Percentiles rank a stretch among this genome's conserved stretches.
These are phyloP conservation scores for Mycosphaerelloides madeirae DNA, from an alignment of 2,329 filamentous ascomycete genomes.

Conservation along the genomic window DNA sequence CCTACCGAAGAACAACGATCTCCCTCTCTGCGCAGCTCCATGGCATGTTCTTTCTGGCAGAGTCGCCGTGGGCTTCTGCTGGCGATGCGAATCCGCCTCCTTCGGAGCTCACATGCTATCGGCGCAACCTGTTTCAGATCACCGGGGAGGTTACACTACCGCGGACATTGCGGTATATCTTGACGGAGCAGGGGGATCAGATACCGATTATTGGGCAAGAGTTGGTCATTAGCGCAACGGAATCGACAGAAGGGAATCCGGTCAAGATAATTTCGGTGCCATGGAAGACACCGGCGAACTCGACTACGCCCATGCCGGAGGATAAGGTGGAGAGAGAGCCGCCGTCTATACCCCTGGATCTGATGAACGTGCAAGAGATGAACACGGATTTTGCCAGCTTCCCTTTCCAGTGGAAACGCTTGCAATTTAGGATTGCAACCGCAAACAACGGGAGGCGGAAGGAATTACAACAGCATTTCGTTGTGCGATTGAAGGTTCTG, in stretches of 20 bases:
- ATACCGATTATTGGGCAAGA: constrained; percentile 79
- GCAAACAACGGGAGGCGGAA: constrained; percentile 93
- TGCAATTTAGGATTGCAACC: constrained; percentile 92
- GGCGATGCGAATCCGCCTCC: constrained; percentile 56
- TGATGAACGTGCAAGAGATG: constrained; percentile 60
- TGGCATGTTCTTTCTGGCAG: constrained; percentile 84
- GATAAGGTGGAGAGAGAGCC: constrained; percentile 80
- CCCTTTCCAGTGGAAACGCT: constrained; percentile 86
- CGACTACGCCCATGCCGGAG: constrained; percentile 56
- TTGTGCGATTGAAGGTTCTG: constrained; percentile 79
- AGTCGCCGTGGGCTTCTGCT: constrained; percentile 63
- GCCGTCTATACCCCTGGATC: constrained; percentile 68
- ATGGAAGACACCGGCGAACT: constrained; percentile 88
- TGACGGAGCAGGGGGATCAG: constrained; percentile 78
- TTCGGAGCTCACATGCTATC: constrained; percentile 90
- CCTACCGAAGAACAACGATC: constrained; percentile 59
- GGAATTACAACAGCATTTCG: constrained; percentile 94
- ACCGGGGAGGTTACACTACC: constrained; percentile 83
- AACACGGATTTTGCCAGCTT: constrained; percentile 85
- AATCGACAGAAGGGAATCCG: constrained; percentile 87
- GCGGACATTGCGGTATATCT: constrained; percentile 69
- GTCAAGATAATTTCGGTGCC: constrained; percentile 95
- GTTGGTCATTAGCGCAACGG: constrained; percentile 83
- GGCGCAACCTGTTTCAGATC: constrained; percentile 92
- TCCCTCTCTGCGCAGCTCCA: constrained; percentile 72